Evolutionary conservation across 2,329 filamentous ascomycete species (phyloP).

Genomic region (Calonectria hawksworthii): DNA sequence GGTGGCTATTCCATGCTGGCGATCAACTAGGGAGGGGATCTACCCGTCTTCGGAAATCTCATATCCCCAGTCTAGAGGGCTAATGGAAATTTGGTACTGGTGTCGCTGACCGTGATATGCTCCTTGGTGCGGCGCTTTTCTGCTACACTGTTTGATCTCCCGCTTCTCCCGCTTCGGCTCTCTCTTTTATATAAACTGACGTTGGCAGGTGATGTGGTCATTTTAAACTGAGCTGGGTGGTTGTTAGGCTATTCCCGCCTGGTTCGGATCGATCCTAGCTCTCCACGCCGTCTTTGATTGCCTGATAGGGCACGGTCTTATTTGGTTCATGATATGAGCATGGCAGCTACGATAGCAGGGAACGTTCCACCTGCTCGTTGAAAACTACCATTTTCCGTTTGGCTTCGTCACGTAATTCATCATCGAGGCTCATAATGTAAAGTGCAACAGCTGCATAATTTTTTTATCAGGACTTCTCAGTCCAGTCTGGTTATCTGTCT

Average conservation of each 20-base stretch:
- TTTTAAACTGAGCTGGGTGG: not conserved
- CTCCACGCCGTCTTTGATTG: not conserved
- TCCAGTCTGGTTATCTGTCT: constrained; percentile 52
- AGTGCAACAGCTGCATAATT: constrained; percentile 39
- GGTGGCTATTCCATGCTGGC: not conserved
- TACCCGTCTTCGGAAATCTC: not conserved
- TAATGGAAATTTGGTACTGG: not conserved
- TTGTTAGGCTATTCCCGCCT: not conserved
- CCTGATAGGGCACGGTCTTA: not conserved
- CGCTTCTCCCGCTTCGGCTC: too few relatives aligned
- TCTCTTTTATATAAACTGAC: not conserved
- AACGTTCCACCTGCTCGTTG: not conserved
- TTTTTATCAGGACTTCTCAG: constrained; percentile 52
- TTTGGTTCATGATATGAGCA: not conserved
- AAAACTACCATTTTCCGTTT: not conserved
- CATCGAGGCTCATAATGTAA: not conserved
- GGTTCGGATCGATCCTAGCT: not conserved
- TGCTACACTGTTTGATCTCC: not conserved
- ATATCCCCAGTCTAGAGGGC: not conserved
- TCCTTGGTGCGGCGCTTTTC: not conserved
- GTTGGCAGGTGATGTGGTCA: not conserved
- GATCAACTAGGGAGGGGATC: not conserved
- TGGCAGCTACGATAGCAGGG: not conserved
- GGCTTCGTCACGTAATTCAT: not conserved
- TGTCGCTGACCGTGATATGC: not conserved